Conservation (phyloP, 2,329 filamentous ascomycete species). For the Epichloe baconii region DNA sequence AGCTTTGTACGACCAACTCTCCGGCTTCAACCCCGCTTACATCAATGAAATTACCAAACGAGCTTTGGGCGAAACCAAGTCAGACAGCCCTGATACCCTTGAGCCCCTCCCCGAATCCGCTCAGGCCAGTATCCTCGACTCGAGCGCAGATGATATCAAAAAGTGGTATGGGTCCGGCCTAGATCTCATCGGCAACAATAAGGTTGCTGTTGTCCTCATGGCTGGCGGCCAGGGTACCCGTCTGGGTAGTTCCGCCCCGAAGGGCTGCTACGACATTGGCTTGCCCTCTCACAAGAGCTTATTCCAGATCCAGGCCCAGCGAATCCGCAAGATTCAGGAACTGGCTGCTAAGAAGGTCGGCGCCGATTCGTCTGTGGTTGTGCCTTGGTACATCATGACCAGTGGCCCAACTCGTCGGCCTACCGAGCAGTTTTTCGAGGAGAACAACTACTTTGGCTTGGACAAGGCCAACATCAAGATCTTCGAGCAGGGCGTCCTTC, state of each 20-base stretch:
- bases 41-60: constrained; percentile 80
- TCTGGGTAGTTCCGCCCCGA: constrained; percentile 85
- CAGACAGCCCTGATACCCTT: constrained; percentile 45
- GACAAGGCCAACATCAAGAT: constrained; percentile 74
- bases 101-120: constrained; percentile 81
- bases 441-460: constrained; percentile 85
- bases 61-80: constrained; percentile 65
- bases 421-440: constrained; percentile 90
- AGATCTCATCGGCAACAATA: constrained; percentile 64
- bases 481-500: constrained; percentile 94
- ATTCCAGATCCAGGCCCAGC: constrained; percentile 95
- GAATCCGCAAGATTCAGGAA: constrained; percentile 74
- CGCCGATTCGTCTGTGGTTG: constrained; percentile 39
- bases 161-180: constrained; percentile 76
- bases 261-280: constrained; percentile 95
- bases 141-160: constrained; percentile 61
- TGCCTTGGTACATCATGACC: constrained; percentile 99
- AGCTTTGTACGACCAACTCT: constrained; percentile 67
- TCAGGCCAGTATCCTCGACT: constrained; percentile 85
- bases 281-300: constrained; percentile 86
- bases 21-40: constrained; percentile 65
- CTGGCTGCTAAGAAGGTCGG: constrained; percentile 61
- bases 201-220: constrained; percentile 84
- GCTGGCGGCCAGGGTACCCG: constrained; percentile 93
- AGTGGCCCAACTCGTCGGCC: constrained; percentile 84